phyloP scores from a whole-genome alignment of 2,329 filamentous ascomycete species.

The Hysterium pulicare region DNA sequence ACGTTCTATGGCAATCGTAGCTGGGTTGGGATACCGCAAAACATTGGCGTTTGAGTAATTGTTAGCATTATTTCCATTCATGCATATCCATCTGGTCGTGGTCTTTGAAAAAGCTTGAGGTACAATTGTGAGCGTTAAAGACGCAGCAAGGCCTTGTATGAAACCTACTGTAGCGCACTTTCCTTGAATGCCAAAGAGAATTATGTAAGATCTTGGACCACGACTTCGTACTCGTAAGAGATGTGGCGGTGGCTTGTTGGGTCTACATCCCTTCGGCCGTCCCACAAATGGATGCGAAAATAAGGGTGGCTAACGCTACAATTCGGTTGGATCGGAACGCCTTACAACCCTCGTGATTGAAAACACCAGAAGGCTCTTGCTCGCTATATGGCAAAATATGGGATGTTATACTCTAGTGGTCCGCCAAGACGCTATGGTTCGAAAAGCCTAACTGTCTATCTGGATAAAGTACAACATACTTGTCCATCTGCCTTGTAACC shows the following conservation, averaged over 20 bases:
- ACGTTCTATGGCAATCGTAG: conserved; percentile 6
- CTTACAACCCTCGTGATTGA: conserved; percentile 7
- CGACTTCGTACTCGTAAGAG: too few relatives aligned
- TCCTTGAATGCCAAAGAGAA: too few relatives aligned
- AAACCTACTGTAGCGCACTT: too few relatives aligned
- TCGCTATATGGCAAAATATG: conserved; percentile 2
- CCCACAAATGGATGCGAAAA: too few relatives aligned
- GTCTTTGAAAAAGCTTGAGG: too few relatives aligned
- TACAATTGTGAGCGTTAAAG: too few relatives aligned
- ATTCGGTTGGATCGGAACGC: conserved; percentile 7
- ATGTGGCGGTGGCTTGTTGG: too few relatives aligned
- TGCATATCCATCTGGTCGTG: too few relatives aligned
- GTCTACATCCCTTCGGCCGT: too few relatives aligned
- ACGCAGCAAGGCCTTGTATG: too few relatives aligned
- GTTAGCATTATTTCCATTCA: conserved; percentile 1
- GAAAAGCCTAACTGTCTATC: not conserved
- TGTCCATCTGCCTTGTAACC: conserved; percentile 13
- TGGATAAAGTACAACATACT: conserved; percentile 11
- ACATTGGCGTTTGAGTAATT: not conserved
- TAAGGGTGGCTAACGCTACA: too few relatives aligned
- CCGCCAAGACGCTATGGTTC: conserved; percentile 2
- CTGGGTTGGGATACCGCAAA: conserved; percentile 2
- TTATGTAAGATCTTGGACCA: too few relatives aligned
- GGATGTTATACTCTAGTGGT: conserved; percentile 1
- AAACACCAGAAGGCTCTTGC: conserved; percentile 7